These are phyloP conservation scores for Pythium dissotocum DNA, from an alignment of 352 stramenopile species.

Conservation along the genomic window DNA sequence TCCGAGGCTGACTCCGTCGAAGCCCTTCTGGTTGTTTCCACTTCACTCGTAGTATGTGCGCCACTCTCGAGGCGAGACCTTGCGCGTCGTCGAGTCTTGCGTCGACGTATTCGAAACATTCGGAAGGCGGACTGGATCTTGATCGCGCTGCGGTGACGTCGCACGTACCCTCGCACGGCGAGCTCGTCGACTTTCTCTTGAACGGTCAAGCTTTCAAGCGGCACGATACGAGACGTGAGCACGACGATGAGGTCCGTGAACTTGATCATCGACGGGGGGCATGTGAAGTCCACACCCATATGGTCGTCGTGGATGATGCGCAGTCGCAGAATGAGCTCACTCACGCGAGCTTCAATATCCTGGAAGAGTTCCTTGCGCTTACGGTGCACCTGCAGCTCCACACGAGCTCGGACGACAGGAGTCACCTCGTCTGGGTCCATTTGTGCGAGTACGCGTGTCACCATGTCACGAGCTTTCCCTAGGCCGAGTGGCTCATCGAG, in stretches of 20 bases:
- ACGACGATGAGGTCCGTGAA: slow-evolving; percentile 77
- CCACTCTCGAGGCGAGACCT: slow-evolving; percentile 5
- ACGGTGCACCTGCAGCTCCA: slow-evolving; percentile 42
- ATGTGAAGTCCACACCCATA: slow-evolving; percentile 42
- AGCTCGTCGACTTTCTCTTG: slow-evolving; percentile 86
- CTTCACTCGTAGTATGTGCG: neutral
- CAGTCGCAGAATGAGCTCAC: slow-evolving; percentile 62
- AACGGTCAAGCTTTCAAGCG: slow-evolving; percentile 69
- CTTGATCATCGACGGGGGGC: slow-evolving; percentile 65
- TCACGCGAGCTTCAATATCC: slow-evolving; percentile 68
- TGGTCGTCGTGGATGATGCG: slow-evolving; percentile 62
- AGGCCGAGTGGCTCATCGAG: slow-evolving; percentile 62
- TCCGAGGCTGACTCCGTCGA: neutral
- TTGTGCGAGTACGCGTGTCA: slow-evolving; percentile 12
- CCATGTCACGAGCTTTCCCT: slow-evolving; percentile 30
- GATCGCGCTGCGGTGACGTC: slow-evolving; percentile 57
- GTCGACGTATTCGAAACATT: slow-evolving; percentile 53
- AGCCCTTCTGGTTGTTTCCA: neutral
- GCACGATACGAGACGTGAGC: slow-evolving; percentile 64
- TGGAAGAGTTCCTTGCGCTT: slow-evolving; percentile 58
- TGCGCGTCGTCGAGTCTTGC: slow-evolving; percentile 14
- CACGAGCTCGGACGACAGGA: slow-evolving; percentile 37
- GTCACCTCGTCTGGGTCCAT: slow-evolving; percentile 40
- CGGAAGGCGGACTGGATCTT: slow-evolving; percentile 65
- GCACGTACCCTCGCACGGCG: slow-evolving; percentile 67